Base-by-base conservation (phyloP, 805 yeast species). In the Suhomyces kilbournensis region DNA sequence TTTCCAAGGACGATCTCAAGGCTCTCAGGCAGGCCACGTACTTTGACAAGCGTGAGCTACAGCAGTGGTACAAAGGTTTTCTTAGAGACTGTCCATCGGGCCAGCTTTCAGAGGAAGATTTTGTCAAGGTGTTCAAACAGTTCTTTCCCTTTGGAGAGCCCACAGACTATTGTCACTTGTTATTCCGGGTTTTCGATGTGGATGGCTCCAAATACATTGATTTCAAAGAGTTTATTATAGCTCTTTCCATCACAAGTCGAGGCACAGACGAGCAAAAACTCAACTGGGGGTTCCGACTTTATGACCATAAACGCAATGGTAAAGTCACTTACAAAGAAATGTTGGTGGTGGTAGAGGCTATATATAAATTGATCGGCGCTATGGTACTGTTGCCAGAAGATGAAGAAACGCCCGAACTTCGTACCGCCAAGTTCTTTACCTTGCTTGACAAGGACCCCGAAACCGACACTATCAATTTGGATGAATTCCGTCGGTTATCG, bases 101-200 rank as follows among this genome's bases (percentile, higher is more conserved):
- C 0, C 92, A 86, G 66, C 76, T 94, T 25, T 83, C 91, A 2
- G 87, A 86, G 62, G 89, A 86, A 46, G 98, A 94, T 64, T 90
- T 94, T 68, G 84, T 87, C 59, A 90, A 89, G 68, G 92, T 94
- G 17, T 96, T 92, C 74, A 90, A 90, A 67, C 98, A 94, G 65
- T 94, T 93, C 69, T 94, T 94, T 77, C 99, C 99, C 17, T 94
- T 94, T 75, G 99, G 99, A 0, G 97, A 93, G 63, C 97, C 99
- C 1, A 82, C 88, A 3, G 93, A 90, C 53, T 94, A 90, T 71
- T 90, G 97, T 52, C 88, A 84, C 53, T 88, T 86, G 60, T 86
- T 96, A 14, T 94, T 94, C 71, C 83, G 85, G 50, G 96, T 90
- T 3, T 92, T 94, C 69, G 98, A 94, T 67, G 79, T 81, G 42